Evolutionary conservation across 2,329 filamentous ascomycete genomes (phyloP), one percentile per base, ranked within the genome.

Genomic region (Paraphoma sp.): DNA sequence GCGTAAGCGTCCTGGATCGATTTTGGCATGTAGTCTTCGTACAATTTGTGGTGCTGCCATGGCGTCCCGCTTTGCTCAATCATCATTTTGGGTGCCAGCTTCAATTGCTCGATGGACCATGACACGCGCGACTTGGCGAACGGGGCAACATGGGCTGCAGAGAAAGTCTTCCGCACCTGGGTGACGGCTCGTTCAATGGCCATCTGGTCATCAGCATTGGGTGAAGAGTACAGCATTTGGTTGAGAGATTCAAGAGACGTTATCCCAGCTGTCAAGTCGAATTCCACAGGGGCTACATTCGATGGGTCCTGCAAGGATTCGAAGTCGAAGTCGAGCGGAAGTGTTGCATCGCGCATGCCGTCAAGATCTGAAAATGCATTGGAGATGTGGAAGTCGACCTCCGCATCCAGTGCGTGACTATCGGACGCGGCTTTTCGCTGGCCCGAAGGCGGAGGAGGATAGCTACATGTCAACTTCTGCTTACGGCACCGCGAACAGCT

Each of bases 41-140:
- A 86, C 0, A 87, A 72, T n/a, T 74, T 67, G 0, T 75, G 74
- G 59, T 87, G 85, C 30, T 76, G 80, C 85, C 85, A 87, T 0
- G 83, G 82, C 0, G 83, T 84, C 48, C 79, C 72, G 14, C 78
- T 83, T 45, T 82, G 76, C 8, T 77, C 56, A 0, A 86, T 79
- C 79, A 86, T 83, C 45, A 59, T 67, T 17, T 53, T 55, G 9
- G 73, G 72, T 6, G 59, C 60, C 10, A 62, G 49, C 33, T 73
- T 72, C 29, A 73, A 40, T 45, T 70, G 67, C 10, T 67, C 63
- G 17, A 75, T 65, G 1, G 63, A 61, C 54, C 73, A 74, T 0
- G 56, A 60, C 9, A 73, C 41, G 10, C 71, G 70, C 10, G 65
- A 64, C 23, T 56, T 63, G 1, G 64, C 64, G 14, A 65, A 60